These are phyloP conservation scores for Corrigiola litoralis DNA, from an alignment of 179 eudicot genomes.

Conservation along the genomic window DNA sequence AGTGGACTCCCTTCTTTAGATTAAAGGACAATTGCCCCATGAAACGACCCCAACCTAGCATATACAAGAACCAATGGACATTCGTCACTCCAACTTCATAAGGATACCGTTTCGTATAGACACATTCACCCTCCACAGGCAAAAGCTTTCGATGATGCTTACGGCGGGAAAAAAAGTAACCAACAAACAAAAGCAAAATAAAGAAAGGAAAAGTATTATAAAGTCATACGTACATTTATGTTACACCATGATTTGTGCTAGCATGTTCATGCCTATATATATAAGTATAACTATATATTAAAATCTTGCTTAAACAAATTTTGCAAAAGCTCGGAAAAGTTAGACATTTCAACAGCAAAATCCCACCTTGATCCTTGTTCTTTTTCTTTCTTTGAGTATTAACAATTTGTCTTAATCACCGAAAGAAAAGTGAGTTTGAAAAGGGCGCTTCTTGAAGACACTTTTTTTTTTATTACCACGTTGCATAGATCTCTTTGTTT, in stretches of 20 bases:
- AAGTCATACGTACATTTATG: neutral
- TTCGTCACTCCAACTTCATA: slow-evolving; percentile 27
- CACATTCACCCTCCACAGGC: slow-evolving; percentile 6
- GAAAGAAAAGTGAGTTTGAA: neutral
- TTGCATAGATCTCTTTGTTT: slow-evolving; percentile 6
- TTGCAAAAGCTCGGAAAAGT: slow-evolving; percentile 7
- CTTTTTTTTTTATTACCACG: neutral
- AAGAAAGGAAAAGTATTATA: neutral
- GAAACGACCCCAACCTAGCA: neutral
- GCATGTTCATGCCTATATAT: slow-evolving; percentile 11
- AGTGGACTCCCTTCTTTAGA: slow-evolving; percentile 12
- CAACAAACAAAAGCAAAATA: neutral
- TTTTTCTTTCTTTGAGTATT: neutral
- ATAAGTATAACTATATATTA: neutral
- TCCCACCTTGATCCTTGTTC: slow-evolving; percentile 13
- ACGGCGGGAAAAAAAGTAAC: slow-evolving; percentile 25
- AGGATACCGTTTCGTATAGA: slow-evolving; percentile 27
- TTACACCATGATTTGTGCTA: slow-evolving; percentile 12
- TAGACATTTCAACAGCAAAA: slow-evolving; percentile 1
- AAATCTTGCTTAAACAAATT: slow-evolving; percentile 2
- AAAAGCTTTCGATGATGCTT: slow-evolving; percentile 22
- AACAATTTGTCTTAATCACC: slow-evolving; percentile 21
- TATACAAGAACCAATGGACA: slow-evolving; percentile 5
- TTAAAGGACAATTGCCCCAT: slow-evolving; percentile 16
- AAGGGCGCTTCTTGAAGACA: slow-evolving; percentile 13